Evolutionary conservation across 495 filamentous ascomycete species (phyloP).

Genomic region (Lindgomyces ingoldianus): DNA sequence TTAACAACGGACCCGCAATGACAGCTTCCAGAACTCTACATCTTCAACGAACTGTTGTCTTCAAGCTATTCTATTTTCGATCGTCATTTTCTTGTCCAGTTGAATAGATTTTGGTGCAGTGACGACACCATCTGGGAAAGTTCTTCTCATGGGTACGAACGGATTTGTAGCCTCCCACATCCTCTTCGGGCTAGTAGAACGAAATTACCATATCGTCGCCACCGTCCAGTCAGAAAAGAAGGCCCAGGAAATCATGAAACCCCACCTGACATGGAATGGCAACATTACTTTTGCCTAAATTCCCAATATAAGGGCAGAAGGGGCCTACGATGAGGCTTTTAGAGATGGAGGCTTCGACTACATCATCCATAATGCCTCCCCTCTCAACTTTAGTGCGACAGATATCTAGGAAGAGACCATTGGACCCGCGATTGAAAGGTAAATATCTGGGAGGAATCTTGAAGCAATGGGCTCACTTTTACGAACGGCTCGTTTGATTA

Average conservation of each 20-base stretch:
- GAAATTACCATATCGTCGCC: conserved; percentile 36
- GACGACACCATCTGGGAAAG: no score
- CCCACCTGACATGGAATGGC: conserved; percentile 41
- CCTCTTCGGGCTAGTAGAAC: no score
- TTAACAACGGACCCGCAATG: no score
- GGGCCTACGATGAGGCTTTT: conserved; percentile 37
- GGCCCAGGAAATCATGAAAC: conserved; percentile 44
- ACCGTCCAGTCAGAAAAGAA: conserved; percentile 42
- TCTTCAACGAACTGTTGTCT: no score
- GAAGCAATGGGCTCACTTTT: background rate
- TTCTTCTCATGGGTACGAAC: no score
- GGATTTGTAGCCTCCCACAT: no score
- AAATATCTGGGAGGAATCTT: background rate
- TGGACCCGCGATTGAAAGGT: conserved; percentile 17
- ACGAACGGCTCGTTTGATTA: conserved; percentile 41
- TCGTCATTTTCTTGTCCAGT: no score
- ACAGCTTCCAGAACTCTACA: no score
- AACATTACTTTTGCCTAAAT: conserved; percentile 36
- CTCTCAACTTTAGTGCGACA: conserved; percentile 11
- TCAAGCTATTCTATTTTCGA: no score
- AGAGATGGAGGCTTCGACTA: conserved; percentile 34
- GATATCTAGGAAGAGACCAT: conserved; percentile 6
- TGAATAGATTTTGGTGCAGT: no score
- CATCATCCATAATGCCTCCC: conserved; percentile 41
- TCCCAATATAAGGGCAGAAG: conserved; percentile 26